Evolutionary conservation across 192 early-diverging fungal species (phyloP), one percentile per base, ranked within the genome.

Genomic region (Phycomyces nitens): DNA sequence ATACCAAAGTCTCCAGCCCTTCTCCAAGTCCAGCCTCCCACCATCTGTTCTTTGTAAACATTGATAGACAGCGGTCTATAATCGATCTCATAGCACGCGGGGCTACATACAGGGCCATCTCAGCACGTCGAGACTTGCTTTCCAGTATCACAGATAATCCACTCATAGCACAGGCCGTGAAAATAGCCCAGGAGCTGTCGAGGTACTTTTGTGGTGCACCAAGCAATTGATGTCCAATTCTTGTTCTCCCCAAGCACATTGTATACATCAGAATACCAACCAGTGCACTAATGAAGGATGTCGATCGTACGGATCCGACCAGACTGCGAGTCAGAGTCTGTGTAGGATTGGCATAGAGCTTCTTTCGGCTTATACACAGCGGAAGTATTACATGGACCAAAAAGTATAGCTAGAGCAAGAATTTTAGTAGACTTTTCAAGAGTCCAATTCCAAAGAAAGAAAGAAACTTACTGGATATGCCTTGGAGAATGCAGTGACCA

Each of bases 131-230:
- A 41, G 77, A 76, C 26, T 81, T 76, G 54, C 78, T 83, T 39
- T 92, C 90, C 11, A 92, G 61, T 24, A 90, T 64, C 8, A 92
- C 72, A 39, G 82, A 86, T 15, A 86, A 72, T 0, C 90, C 90
- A 43, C 82, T 85, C 51, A 86, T 53, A 56, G 89, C 68, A 15
- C 82, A 70, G 10, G 78, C 78, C 40, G 76, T 73, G 63, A 66
- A 78, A 20, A 76, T 75, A 56, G 65, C 84, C 66, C 74, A 67
- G 57, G 80, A 71, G 68, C 70, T 21, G n/a, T 78, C 77, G 47
- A 79, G 54, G 47, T 68, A 29, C 53, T 64, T 27, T 64, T 78
- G 67, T 60, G 73, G 49, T 50, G 76, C 41, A 22, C 58, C 15
- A 34, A 77, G 64, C 11, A 67, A 10, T 34, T 75, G 64, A 20